Evolutionary conservation across 495 filamentous ascomycete species (phyloP), one percentile per base, ranked within the genome.

Genomic region (Penicillium goetzii): DNA sequence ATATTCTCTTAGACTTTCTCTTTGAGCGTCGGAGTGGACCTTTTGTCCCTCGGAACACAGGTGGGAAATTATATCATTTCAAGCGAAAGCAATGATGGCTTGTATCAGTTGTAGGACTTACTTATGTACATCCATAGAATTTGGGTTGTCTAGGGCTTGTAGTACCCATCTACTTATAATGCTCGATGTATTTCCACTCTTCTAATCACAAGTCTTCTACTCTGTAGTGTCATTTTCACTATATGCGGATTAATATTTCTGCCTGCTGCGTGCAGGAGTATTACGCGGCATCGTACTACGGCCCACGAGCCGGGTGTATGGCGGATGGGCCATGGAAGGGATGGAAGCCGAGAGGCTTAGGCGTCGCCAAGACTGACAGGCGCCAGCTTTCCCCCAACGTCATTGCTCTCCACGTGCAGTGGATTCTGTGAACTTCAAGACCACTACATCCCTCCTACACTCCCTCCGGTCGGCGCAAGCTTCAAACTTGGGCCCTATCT

Each of bases 371-470:
- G 70, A 69, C 62, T 62, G 65, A 71, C 73, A 79, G 74, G 76
- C 73, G 71, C 72, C 72, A 76, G 61, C 75, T 73, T 77, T 74
- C 72, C 67, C 67, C 63, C 68, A 71, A 77, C 75, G 75, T 77
- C 75, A 77, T 77, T 72, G 72, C 63, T 49, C 65, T 67, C 65
- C 64, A 70, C 67, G 64, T 69, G 67, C 62, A 40, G 56, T 56
- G 30, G 33, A 55, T 25, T 28, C 36, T 34, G 26, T 51, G 36
- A 52, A 53, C 59, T 56, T 62, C 59, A 59, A 7, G 19, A 2
- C 58, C 33, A 8, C 30, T 53, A 15, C 28, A 12, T 32, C 49
- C 10, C 49, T 53, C 47, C 33, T 33, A 62, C 43, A 54, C 57
- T 57, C 61, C 67, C 32, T 51, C 56, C 60, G 63, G 56, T 66